Evolutionary conservation across 2,329 filamentous ascomycete genomes (phyloP).

Genomic region (Pseudopithomyces maydicus): DNA sequence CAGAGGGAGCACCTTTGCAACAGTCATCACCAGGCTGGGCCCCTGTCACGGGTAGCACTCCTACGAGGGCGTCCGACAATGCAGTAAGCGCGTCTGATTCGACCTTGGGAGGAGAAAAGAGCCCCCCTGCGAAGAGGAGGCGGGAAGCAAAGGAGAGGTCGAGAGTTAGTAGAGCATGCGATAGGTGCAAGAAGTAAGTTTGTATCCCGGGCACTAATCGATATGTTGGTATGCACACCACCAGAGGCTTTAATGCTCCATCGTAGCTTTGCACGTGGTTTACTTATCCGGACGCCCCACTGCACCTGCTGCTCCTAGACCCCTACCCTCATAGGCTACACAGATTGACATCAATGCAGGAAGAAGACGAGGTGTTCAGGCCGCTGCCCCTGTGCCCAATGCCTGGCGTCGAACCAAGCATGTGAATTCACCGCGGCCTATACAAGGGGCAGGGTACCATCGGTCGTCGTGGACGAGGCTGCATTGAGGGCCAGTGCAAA

Average conservation of each 20-base stretch:
- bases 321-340: neutral
- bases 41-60: conserved; percentile 19
- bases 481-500: conserved; percentile 27
- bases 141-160: conserved; percentile 45
- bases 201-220: neutral
- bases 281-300: neutral
- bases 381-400: conserved; percentile 41
- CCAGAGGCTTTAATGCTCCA: neutral
- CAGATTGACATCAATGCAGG: conserved; percentile 26
- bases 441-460: conserved; percentile 52
- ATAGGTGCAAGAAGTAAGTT: conserved; percentile 54
- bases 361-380: conserved; percentile 46
- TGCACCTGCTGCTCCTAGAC: neutral
- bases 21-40: conserved; percentile 15
- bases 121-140: conserved; percentile 35
- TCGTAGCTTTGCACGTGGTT: neutral
- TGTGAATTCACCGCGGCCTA: conserved; percentile 60
- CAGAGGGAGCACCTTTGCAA: neutral
- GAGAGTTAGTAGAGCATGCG: conserved; percentile 55
- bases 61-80: neutral
- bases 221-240: neutral
- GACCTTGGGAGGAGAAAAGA: conserved; percentile 12
- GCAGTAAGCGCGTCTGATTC: conserved; percentile 13
- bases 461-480: conserved; percentile 43
- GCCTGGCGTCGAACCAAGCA: conserved; percentile 34